A percentile compares a stretch with the other conserved stretches of the same genome.
Evolutionary conservation across 2,329 filamentous ascomycete genomes (phyloP).

Genomic region (Purpureocillium lavendulum): DNA sequence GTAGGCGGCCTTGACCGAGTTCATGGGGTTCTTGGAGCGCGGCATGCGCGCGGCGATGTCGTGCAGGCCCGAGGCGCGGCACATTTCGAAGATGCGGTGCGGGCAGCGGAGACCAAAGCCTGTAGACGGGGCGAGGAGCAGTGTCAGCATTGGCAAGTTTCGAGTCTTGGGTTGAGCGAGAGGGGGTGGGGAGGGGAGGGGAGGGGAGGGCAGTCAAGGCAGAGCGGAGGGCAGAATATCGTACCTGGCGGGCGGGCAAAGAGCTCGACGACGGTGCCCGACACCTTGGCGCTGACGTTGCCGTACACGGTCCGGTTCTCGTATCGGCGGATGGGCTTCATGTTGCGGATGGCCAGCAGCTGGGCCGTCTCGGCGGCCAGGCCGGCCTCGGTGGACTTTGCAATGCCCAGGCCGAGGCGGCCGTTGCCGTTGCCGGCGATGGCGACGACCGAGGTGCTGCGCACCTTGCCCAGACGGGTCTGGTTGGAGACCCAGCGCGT

Average conservation of each 20-base stretch:
- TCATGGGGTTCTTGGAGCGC: conserved; percentile 91
- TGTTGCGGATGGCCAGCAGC: conserved; percentile 78
- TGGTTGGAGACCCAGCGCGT: conserved; percentile 75
- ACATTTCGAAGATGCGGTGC: conserved; percentile 89
- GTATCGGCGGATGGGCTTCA: conserved; percentile 86
- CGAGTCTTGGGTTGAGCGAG: background rate
- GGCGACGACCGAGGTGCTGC: conserved; percentile 63
- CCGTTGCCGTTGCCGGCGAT: conserved; percentile 85
- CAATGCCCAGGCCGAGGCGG: conserved; percentile 79
- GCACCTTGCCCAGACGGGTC: conserved; percentile 91
- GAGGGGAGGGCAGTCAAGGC: too few species aligned
- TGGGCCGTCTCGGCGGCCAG: conserved; percentile 65
- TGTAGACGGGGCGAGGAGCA: conserved; percentile 26
- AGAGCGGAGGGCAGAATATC: conserved; percentile 14
- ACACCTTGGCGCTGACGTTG: conserved; percentile 73
- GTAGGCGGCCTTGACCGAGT: conserved; percentile 87
- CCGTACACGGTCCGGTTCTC: conserved; percentile 90
- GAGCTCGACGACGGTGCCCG: conserved; percentile 77
- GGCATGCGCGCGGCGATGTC: conserved; percentile 79
- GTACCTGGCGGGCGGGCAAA: conserved; percentile 80
- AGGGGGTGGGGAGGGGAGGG: background rate
- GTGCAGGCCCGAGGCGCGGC: conserved; percentile 74
- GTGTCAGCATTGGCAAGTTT: background rate
- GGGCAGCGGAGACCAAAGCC: conserved; percentile 93
- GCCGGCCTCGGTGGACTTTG: conserved; percentile 69